phyloP scores from a whole-genome alignment of 805 yeast genomes.

The Saccharomycopsis fodiens region DNA sequence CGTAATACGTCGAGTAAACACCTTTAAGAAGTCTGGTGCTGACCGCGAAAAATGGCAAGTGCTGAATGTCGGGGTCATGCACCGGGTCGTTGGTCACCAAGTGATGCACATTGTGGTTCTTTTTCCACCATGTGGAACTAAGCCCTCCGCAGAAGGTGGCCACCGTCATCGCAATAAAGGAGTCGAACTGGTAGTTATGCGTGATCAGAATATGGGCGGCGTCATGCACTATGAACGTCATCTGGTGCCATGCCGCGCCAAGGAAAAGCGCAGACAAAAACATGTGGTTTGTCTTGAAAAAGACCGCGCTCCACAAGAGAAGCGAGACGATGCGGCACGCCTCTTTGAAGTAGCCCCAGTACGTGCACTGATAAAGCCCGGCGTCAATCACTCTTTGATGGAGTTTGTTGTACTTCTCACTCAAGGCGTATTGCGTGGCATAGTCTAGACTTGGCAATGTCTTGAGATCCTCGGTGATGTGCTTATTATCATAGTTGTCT shows the following conservation, averaged over 20 bases:
- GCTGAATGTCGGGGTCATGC: slow-evolving; percentile 93
- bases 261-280: slow-evolving; percentile 53
- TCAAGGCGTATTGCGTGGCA: slow-evolving; percentile 51
- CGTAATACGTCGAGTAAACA: slow-evolving; percentile 76
- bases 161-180: slow-evolving; percentile 59
- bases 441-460: slow-evolving; percentile 59
- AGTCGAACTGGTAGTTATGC: slow-evolving; percentile 72
- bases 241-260: slow-evolving; percentile 84
- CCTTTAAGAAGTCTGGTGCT: slow-evolving; percentile 59
- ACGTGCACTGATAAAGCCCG: slow-evolving; percentile 67
- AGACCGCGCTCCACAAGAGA: slow-evolving; percentile 40
- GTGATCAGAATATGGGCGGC: slow-evolving; percentile 83
- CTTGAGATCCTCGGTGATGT: slow-evolving; percentile 48
- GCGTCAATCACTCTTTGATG: slow-evolving; percentile 46
- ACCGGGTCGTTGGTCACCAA: slow-evolving; percentile 86
- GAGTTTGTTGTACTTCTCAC: slow-evolving; percentile 50
- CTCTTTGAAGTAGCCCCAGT: slow-evolving; percentile 68
- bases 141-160: slow-evolving; percentile 85
- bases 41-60: slow-evolving; percentile 85
- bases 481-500: slow-evolving; percentile 49
- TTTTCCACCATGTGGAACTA: slow-evolving; percentile 91
- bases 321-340: slow-evolving; percentile 49
- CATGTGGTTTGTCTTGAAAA: slow-evolving; percentile 40
- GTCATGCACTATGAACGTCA: slow-evolving; percentile 83
- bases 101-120: slow-evolving; percentile 92